Evolutionary conservation across 106 monocot species (phyloP).

Genomic region (Alisma plantagoaquatica): DNA sequence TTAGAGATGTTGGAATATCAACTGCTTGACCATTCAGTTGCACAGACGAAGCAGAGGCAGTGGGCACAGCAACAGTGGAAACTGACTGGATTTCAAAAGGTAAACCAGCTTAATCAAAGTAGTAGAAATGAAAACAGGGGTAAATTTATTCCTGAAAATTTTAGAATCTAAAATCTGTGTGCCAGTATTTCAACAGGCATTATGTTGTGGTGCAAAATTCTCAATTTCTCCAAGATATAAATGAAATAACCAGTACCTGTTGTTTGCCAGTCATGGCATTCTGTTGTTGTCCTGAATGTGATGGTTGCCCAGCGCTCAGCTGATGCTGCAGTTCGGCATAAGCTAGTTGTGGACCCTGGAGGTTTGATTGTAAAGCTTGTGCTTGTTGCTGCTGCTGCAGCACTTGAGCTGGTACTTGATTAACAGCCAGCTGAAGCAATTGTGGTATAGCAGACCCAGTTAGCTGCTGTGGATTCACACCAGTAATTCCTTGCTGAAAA

Average conservation of each 20-base stretch:
- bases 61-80: conserved; percentile 25
- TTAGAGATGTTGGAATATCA: conserved; percentile 31
- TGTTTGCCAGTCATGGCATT: conserved; percentile 42
- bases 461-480: conserved; percentile 48
- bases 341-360: conserved; percentile 80
- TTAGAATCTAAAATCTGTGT: too few relatives aligned
- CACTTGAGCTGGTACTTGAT: conserved; percentile 59
- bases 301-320: conserved; percentile 74
- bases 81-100: too few relatives aligned
- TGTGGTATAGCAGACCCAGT: conserved; percentile 32
- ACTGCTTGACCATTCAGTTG: conserved; percentile 1
- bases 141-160: too few relatives aligned
- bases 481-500: conserved; percentile 20
- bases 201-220: too few relatives aligned
- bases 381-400: conserved; percentile 78
- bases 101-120: too few relatives aligned
- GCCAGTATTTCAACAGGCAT: too few relatives aligned
- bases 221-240: too few relatives aligned
- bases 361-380: conserved; percentile 71
- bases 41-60: conserved; percentile 21
- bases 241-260: conserved; percentile 47
- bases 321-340: conserved; percentile 82
- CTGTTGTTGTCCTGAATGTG: conserved; percentile 50
- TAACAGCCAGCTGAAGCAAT: conserved; percentile 52
- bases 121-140: too few relatives aligned